A percentile compares a stretch with the other conserved stretches of the same genome.
These are phyloP conservation scores for Magnaporthiopsis poae DNA, from an alignment of 2,329 filamentous ascomycete species.

Conservation along the genomic window DNA sequence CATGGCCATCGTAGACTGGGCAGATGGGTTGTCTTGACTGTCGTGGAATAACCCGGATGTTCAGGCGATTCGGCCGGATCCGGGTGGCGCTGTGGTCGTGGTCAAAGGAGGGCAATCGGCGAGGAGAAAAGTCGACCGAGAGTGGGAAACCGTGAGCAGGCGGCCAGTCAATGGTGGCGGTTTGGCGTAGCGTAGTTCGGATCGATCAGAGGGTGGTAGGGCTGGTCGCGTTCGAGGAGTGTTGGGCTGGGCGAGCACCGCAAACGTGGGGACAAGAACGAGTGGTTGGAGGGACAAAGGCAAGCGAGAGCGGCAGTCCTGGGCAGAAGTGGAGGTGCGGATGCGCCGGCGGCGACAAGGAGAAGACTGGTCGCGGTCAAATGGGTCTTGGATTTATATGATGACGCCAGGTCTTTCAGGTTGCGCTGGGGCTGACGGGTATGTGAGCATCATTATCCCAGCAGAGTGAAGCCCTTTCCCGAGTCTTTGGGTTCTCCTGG, in stretches of 20 bases:
- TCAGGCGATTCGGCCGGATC: neutral
- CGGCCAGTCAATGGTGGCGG: neutral
- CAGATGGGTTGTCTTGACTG: neutral
- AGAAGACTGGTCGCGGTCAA: neutral
- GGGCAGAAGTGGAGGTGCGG: no score
- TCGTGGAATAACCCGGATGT: neutral
- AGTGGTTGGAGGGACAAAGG: neutral
- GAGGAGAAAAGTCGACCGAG: neutral
- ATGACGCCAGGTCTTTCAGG: neutral
- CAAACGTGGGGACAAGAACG: neutral
- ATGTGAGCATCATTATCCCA: neutral
- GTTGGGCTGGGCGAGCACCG: neutral
- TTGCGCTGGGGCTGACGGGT: neutral
- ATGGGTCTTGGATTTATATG: neutral
- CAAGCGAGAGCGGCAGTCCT: no score
- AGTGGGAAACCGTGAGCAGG: neutral
- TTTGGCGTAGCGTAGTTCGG: neutral
- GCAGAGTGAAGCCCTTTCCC: neutral
- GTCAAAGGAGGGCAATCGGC: neutral
- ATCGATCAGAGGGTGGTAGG: neutral
- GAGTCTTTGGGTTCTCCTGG: slow-evolving; percentile 3
- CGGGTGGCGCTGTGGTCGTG: neutral
- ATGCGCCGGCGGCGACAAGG: neutral
- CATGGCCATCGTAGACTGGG: slow-evolving; percentile 17
- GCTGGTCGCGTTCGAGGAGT: neutral